Evolutionary conservation across 2,329 filamentous ascomycete genomes (phyloP).

Genomic region (Fusarium annulatum): DNA sequence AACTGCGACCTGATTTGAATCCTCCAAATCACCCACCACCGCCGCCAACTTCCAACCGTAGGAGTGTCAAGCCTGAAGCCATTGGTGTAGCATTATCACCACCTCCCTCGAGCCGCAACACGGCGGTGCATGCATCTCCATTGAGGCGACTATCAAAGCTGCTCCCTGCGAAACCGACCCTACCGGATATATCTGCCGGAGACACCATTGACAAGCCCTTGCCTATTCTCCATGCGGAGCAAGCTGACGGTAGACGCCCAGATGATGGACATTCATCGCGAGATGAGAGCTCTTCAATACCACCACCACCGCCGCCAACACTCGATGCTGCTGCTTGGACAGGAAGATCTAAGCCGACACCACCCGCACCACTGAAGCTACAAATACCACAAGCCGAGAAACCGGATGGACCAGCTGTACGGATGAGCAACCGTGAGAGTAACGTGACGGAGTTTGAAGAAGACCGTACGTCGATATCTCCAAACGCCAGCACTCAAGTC

Average conservation of each 20-base stretch:
- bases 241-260: constrained; percentile 18
- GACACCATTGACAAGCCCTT: constrained; percentile 32
- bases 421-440: constrained; percentile 52
- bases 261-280: constrained; percentile 6
- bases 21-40: constrained; percentile 34
- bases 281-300: constrained; percentile 20
- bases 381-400: constrained; percentile 42
- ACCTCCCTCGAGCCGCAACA: constrained; percentile 35
- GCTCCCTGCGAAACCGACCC: constrained; percentile 58
- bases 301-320: constrained; percentile 15
- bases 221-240: constrained; percentile 23
- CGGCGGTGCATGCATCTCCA: constrained; percentile 34
- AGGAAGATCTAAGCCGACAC: constrained; percentile 25
- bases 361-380: constrained; percentile 44
- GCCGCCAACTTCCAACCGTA: constrained; percentile 42
- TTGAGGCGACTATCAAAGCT: constrained; percentile 55
- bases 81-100: constrained; percentile 61
- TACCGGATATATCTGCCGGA: constrained; percentile 47
- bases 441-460: constrained; percentile 65
- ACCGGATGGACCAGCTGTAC: background rate
- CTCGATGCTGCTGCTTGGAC: constrained; percentile 29
- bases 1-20: constrained; percentile 37
- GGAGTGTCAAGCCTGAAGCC: constrained; percentile 50
- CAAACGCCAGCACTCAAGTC: constrained; percentile 55
- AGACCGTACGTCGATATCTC: constrained; percentile 52